Evolutionary conservation across 345 rosid species (phyloP).

Genomic region (Streptanthus diversifolius): DNA sequence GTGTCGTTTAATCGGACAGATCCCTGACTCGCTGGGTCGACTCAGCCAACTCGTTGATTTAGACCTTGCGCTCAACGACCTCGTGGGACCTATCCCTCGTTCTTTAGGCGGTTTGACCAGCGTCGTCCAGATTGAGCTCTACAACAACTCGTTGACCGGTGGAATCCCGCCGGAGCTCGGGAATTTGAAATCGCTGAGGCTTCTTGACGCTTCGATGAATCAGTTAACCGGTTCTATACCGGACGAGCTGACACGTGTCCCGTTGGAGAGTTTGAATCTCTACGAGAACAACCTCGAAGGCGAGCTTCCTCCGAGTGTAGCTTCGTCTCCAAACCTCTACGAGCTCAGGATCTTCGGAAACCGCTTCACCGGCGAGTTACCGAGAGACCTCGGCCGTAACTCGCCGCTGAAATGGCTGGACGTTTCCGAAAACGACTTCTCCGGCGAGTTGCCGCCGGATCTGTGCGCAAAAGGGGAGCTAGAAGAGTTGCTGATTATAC

Average conservation of each 20-base stretch:
- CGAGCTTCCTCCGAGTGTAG: slow-evolving; percentile 56
- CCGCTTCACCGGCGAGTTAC: slow-evolving; percentile 60
- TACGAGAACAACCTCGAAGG: slow-evolving; percentile 77
- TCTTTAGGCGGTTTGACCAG: slow-evolving; percentile 59
- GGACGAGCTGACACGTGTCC: slow-evolving; percentile 66
- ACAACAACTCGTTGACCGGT: slow-evolving; percentile 88
- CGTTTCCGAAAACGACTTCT: slow-evolving; percentile 61
- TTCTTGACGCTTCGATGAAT: slow-evolving; percentile 91
- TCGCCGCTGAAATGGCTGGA: slow-evolving; percentile 80
- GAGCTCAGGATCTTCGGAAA: slow-evolving; percentile 81
- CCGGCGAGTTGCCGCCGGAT: slow-evolving; percentile 59
- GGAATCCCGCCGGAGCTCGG: slow-evolving; percentile 56
- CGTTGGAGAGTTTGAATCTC: slow-evolving; percentile 77
- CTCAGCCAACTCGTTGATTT: slow-evolving; percentile 68
- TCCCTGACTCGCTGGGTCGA: slow-evolving; percentile 79
- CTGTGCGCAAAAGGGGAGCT: slow-evolving; percentile 64
- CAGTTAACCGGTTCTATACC: slow-evolving; percentile 63
- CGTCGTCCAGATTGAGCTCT: slow-evolving; percentile 86
- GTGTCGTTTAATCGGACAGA: slow-evolving; percentile 71
- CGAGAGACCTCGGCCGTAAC: slow-evolving; percentile 63
- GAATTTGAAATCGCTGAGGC: slow-evolving; percentile 58
- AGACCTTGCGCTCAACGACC: slow-evolving; percentile 71
- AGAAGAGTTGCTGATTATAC: slow-evolving; percentile 67
- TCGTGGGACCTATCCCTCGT: slow-evolving; percentile 64
- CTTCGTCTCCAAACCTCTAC: slow-evolving; percentile 63